These are phyloP conservation scores for Populus tomentosa DNA, from an alignment of 441 rosid species.

Conservation along the genomic window DNA sequence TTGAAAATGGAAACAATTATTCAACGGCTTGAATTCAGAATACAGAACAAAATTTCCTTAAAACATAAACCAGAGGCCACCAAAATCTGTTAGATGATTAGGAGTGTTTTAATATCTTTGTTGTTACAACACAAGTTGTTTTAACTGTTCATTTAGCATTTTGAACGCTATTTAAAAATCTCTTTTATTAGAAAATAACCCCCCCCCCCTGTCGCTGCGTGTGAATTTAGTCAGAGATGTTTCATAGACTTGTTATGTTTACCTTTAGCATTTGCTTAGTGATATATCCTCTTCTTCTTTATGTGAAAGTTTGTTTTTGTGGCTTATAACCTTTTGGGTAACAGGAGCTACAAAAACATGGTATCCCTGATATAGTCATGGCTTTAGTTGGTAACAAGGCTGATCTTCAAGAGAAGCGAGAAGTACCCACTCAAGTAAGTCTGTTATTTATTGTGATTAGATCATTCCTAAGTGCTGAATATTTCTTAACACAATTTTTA, in stretches of 20 bases:
- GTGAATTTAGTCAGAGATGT: neutral
- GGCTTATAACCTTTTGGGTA: neutral
- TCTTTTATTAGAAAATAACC: neutral
- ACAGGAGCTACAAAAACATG: slow-evolving; percentile 97
- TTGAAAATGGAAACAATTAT: neutral
- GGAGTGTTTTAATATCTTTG: neutral
- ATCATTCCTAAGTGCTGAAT: neutral
- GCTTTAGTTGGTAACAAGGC: slow-evolving; percentile 99
- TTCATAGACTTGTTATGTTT: neutral
- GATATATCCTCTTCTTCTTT: neutral
- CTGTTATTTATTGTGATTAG: slow-evolving; percentile 11
- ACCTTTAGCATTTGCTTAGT: neutral
- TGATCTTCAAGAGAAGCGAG: slow-evolving; percentile 80
- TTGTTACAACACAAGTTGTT: neutral
- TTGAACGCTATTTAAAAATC: neutral
- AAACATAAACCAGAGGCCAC: neutral
- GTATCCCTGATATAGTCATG: slow-evolving; percentile 92
- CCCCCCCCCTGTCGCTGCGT: too few relatives aligned
- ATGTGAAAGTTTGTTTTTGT: slow-evolving; percentile 1
- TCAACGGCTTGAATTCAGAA: neutral
- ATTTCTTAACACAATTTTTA: neutral
- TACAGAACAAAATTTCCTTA: neutral
- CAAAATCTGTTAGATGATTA: neutral
- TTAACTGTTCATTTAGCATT: neutral
- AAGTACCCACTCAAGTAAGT: slow-evolving; percentile 73